Evolutionary conservation across 805 yeast genomes (phyloP), one percentile per base, ranked within the genome.

Genomic region (Ascoidea asiatica): DNA sequence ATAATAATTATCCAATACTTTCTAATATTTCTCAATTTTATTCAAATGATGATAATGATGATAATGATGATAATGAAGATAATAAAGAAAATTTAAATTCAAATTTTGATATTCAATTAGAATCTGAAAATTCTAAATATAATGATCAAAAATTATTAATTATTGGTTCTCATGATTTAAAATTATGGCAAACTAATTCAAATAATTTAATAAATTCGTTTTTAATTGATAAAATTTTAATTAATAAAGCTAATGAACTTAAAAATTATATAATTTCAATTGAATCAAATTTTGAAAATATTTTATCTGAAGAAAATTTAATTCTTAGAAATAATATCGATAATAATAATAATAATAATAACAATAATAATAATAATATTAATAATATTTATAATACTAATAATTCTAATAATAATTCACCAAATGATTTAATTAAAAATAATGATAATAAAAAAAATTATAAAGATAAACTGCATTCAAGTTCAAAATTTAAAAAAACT

Each of bases 191-290:
- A 13, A 20, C 19, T 18, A 47, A 47, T 39, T 19, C 33, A 6
- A 37, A 36, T 5, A 13, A n/a, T 2, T 36, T 47, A 13, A 29
- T 11, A 29, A 29, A 36, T 19, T 37, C 42, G 4, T 47, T 47
- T 19, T 37, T 21, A 5, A 19, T 47, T 20, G 50, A 47, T 8
- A 44, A 44, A 36, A 47, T 42, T 29, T 21, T 47, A 38, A 44
- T 42, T 29, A 39, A 37, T 13, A 40, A 46, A 6, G 42, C 42
- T 19, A 42, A 44, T 33, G 39, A 46, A 18, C 46, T 49, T 21
- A 49, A 47, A 20, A 37, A 21, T 18, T 46, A 44, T 35, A 15
- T 15, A 11, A 29, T 15, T 29, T 8, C 8, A 11, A 11, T 29
- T 3, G 15, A 29, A 11, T 29, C 35, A 8, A 29, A 29, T 11